phyloP scores from a whole-genome alignment of 768 basidiomycete genomes.

The Collybiopsis luxurians region DNA sequence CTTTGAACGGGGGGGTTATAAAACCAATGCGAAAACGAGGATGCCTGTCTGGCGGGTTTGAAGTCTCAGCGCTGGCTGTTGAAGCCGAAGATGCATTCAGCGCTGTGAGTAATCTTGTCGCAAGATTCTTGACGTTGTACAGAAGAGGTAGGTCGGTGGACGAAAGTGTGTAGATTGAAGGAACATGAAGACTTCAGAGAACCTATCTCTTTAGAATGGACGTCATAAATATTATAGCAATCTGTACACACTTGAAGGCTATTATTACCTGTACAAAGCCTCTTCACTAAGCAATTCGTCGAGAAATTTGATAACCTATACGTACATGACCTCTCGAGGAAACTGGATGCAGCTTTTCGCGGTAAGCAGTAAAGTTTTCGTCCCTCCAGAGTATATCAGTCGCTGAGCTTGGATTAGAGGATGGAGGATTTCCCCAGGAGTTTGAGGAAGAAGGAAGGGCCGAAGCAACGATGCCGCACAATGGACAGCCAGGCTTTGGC shows the following conservation, averaged over 20 bases:
- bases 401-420: constrained; percentile 35
- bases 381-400: constrained; percentile 72
- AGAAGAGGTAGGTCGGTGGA: constrained; percentile 75
- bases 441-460: constrained; percentile 43
- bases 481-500: constrained; percentile 67
- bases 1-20: constrained; percentile 75
- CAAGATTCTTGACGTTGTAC: constrained; percentile 56
- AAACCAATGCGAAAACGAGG: constrained; percentile 64
- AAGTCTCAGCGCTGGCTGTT: constrained; percentile 10
- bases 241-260: constrained; percentile 65
- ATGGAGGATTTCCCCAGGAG: constrained; percentile 44
- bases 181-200: constrained; percentile 64
- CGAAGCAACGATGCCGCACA: constrained; percentile 69
- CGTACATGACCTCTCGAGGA: constrained; percentile 61
- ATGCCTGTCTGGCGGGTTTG: constrained; percentile 30
- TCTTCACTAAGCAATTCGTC: no score
- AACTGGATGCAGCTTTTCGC: constrained; percentile 66
- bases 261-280: constrained; percentile 56
- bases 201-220: not conserved
- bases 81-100: constrained; percentile 34
- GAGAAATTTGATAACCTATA: no score
- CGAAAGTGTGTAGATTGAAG: constrained; percentile 55
- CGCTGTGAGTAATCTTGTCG: constrained; percentile 51
- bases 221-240: constrained; percentile 11
- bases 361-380: constrained; percentile 73